Evolutionary conservation across 1,139 yeast species (phyloP).

Genomic region (Sugiyamaella novakii): DNA sequence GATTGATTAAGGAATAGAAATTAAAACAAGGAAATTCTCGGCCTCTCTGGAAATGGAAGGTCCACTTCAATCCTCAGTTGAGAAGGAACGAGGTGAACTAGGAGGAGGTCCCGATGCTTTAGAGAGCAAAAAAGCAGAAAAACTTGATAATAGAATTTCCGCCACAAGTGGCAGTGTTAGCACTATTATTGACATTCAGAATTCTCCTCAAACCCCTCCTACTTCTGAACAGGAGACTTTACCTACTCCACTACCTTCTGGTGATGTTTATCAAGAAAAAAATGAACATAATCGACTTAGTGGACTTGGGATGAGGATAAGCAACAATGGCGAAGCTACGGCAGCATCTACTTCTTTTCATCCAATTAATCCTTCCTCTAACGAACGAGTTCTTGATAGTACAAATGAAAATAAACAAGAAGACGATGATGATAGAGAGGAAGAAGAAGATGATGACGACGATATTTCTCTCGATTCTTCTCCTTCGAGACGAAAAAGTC

Average conservation of each 20-base stretch:
- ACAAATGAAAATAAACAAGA: not conserved
- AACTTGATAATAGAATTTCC: too few relatives aligned
- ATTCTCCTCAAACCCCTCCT: conserved; percentile 25
- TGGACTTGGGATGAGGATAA: not conserved
- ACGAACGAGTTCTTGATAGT: not conserved
- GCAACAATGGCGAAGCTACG: not conserved
- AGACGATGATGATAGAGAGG: not conserved
- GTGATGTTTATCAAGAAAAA: conserved; percentile 23
- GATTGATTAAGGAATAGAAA: too few relatives aligned
- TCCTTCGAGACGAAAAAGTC: conserved; percentile 3
- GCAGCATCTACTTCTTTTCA: not conserved
- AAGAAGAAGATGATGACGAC: not conserved
- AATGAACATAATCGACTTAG: conserved; percentile 1
- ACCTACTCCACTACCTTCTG: conserved; percentile 32
- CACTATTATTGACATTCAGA: too few relatives aligned
- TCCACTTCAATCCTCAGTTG: too few relatives aligned
- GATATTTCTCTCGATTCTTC: conserved; percentile 3
- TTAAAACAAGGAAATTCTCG: too few relatives aligned
- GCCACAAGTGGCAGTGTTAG: too few relatives aligned
- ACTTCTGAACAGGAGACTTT: conserved; percentile 20
- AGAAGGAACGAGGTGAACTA: too few relatives aligned
- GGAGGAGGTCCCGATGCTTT: too few relatives aligned
- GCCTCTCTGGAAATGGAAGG: too few relatives aligned
- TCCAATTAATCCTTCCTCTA: too few relatives aligned
- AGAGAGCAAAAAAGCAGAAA: too few relatives aligned